phyloP scores from a whole-genome alignment of 805 yeast species.

The Brettanomyces sp. region DNA sequence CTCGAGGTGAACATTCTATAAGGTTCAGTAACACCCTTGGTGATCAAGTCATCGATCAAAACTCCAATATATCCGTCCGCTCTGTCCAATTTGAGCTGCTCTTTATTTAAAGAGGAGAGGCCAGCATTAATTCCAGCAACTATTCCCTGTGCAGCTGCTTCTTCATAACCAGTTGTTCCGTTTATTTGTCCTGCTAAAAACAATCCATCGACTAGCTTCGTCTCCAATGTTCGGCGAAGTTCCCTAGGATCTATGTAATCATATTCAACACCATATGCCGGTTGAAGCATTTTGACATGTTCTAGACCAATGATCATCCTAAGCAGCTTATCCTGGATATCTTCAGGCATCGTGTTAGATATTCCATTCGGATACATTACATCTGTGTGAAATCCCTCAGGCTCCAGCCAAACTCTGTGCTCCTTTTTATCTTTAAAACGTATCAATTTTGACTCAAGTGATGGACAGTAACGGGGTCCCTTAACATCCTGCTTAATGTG shows the following conservation, averaged over 20 bases:
- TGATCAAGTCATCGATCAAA: slow-evolving; percentile 83
- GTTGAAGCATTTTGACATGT: slow-evolving; percentile 79
- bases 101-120: slow-evolving; percentile 30
- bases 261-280: slow-evolving; percentile 98
- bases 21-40: slow-evolving; percentile 95
- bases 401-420: slow-evolving; percentile 92
- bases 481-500: slow-evolving; percentile 91
- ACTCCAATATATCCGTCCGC: slow-evolving; percentile 90
- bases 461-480: slow-evolving; percentile 97
- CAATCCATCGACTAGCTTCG: slow-evolving; percentile 68
- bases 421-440: slow-evolving; percentile 66
- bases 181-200: slow-evolving; percentile 95
- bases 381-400: slow-evolving; percentile 84
- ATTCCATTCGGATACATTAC: slow-evolving; percentile 96
- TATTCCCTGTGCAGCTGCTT: slow-evolving; percentile 95
- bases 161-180: slow-evolving; percentile 98
- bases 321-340: slow-evolving; percentile 70
- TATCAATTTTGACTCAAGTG: slow-evolving; percentile 81
- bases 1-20: slow-evolving; percentile 97
- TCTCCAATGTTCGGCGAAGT: slow-evolving; percentile 65
- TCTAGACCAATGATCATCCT: slow-evolving; percentile 81
- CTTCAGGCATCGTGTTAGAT: slow-evolving; percentile 93
- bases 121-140: slow-evolving; percentile 97
- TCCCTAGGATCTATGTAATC: slow-evolving; percentile 95
- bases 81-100: slow-evolving; percentile 50